Percentiles rank a stretch among this genome's conserved stretches.
Evolutionary conservation across 106 monocot genomes (phyloP).

Genomic region (Acanthochlamys bracteata): DNA sequence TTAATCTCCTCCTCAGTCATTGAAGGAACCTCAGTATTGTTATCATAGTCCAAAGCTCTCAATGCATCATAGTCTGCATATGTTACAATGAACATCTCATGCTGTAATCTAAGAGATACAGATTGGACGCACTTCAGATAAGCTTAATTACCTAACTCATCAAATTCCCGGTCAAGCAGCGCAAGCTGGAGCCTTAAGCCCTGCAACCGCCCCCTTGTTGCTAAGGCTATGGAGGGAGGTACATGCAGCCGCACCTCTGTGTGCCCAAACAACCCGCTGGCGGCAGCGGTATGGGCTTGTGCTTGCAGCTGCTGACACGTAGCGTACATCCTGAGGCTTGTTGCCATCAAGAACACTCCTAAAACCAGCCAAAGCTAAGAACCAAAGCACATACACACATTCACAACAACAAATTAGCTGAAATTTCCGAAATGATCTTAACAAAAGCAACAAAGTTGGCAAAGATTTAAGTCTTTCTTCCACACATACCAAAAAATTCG

Average conservation of each 20-base stretch:
- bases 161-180: slow-evolving; percentile 85
- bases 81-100: neutral
- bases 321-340: slow-evolving; percentile 41
- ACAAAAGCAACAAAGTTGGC: neutral
- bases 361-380: slow-evolving; percentile 41
- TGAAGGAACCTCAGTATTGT: slow-evolving; percentile 54
- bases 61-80: slow-evolving; percentile 87
- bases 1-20: slow-evolving; percentile 98
- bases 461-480: neutral
- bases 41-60: slow-evolving; percentile 77
- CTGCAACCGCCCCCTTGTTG: slow-evolving; percentile 33
- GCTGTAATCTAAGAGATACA: no score
- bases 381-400: neutral
- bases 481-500: slow-evolving; percentile 71
- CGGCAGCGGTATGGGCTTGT: slow-evolving; percentile 38
- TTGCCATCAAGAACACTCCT: slow-evolving; percentile 42
- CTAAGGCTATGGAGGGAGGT: slow-evolving; percentile 49
- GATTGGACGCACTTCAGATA: neutral
- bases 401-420: neutral
- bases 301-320: slow-evolving; percentile 95
- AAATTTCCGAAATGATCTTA: neutral
- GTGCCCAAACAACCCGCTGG: slow-evolving; percentile 63
- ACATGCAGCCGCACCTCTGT: slow-evolving; percentile 78
- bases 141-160: slow-evolving; percentile 11
- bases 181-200: slow-evolving; percentile 86